These are phyloP conservation scores for Pelargonium myrrhifolium DNA, from an alignment of 441 rosid genomes.

Conservation along the genomic window DNA sequence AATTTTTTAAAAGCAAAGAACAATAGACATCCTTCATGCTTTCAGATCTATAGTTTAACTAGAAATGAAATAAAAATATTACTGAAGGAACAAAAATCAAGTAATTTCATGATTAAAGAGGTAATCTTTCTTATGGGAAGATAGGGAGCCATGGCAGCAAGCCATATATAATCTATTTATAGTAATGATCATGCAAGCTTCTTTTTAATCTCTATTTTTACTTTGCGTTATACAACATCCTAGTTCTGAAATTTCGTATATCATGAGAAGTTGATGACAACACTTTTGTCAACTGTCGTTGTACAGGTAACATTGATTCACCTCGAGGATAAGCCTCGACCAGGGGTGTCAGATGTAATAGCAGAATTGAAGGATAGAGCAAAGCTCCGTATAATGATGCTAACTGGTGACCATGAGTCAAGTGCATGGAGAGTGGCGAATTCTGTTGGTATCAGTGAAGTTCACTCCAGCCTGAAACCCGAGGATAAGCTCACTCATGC, in stretches of 20 bases:
- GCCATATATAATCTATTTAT: background rate
- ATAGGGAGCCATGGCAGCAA: background rate
- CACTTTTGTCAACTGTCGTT: background rate
- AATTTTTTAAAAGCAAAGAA: background rate
- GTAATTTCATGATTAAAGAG: background rate
- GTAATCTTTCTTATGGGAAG: background rate
- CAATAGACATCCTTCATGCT: background rate
- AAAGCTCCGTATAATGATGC: slow-evolving; percentile 67
- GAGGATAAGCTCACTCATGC: slow-evolving; percentile 85
- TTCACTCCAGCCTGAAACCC: slow-evolving; percentile 75
- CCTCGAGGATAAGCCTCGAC: slow-evolving; percentile 81
- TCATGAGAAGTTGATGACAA: background rate
- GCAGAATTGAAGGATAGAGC: slow-evolving; percentile 53
- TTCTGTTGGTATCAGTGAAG: slow-evolving; percentile 77
- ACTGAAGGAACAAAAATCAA: background rate
- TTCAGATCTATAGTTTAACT: background rate
- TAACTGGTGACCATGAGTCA: slow-evolving; percentile 89
- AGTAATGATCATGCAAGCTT: background rate
- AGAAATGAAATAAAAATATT: background rate
- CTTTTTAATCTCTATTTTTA: background rate
- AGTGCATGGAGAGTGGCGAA: slow-evolving; percentile 94
- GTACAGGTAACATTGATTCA: slow-evolving; percentile 77
- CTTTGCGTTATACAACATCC: slow-evolving; percentile 1
- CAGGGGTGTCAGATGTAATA: slow-evolving; percentile 69
- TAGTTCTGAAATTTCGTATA: background rate